Conservation (phyloP, 2,329 filamentous ascomycete genomes). For the Zymoseptoria pseudotritici region DNA sequence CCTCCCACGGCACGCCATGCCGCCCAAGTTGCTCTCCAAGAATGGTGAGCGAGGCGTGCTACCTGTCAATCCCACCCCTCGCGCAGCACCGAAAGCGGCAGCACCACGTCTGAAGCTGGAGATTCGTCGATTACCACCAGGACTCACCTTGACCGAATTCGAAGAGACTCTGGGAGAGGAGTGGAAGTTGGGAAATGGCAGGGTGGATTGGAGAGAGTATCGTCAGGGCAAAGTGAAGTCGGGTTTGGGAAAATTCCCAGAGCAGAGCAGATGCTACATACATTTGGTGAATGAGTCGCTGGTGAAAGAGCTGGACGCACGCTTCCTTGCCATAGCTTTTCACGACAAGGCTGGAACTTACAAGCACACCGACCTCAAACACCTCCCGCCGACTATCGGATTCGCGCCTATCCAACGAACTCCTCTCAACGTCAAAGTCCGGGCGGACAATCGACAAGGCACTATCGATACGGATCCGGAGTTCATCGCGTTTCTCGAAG, state of each 20-base stretch:
- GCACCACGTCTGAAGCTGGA: constrained; percentile 72
- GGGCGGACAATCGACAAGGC: constrained; percentile 77
- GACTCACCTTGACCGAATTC: constrained; percentile 74
- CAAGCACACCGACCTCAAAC: constrained; percentile 61
- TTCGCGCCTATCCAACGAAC: constrained; percentile 78
- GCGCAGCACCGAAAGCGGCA: constrained; percentile 35
- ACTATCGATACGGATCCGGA: constrained; percentile 96
- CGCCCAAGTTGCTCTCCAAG: constrained; percentile 28
- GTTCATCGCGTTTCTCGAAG: constrained; percentile 88
- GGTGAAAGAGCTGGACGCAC: constrained; percentile 60
- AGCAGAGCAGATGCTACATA: constrained; percentile 72
- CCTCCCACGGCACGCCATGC: constrained; percentile 15
- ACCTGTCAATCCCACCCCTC: constrained; percentile 26
- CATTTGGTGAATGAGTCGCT: constrained; percentile 68
- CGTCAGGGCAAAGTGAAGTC: constrained; percentile 65
- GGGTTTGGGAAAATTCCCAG: constrained; percentile 78
- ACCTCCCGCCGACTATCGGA: constrained; percentile 69
- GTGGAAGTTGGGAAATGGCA: constrained; percentile 74
- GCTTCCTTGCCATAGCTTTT: constrained; percentile 63
- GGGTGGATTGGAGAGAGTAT: constrained; percentile 76
- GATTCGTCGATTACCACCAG: constrained; percentile 76
- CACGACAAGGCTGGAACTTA: constrained; percentile 74
- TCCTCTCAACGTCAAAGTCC: constrained; percentile 59
- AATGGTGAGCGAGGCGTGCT: constrained; percentile 22
- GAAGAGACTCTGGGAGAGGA: constrained; percentile 63